Percentiles rank a stretch among this genome's conserved stretches.
phyloP scores from a whole-genome alignment of 2,329 filamentous ascomycete genomes.

The Escovopsis sp. region DNA sequence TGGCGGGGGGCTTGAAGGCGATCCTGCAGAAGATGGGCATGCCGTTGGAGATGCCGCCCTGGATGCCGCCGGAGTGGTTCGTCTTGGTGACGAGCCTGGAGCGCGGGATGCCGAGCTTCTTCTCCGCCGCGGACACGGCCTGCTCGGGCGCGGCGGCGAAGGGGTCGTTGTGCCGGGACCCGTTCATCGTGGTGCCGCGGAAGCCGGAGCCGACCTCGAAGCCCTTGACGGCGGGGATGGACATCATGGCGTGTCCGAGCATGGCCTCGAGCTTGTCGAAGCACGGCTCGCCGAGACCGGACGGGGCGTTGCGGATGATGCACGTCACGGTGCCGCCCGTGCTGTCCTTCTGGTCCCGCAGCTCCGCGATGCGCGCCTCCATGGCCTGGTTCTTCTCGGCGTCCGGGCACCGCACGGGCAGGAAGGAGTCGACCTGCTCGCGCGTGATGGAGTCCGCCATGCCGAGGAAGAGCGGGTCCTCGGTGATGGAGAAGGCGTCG shows the following conservation, averaged over 20 bases:
- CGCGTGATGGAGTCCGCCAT: constrained; percentile 62
- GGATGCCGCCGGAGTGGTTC: constrained; percentile 88
- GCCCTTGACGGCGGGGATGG: constrained; percentile 86
- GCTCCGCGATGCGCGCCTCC: constrained; percentile 64
- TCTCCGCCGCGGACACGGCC: constrained; percentile 28
- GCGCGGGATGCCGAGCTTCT: constrained; percentile 29
- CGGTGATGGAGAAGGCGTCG: constrained; percentile 36
- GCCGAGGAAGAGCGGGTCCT: constrained; percentile 68
- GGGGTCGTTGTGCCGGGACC: constrained; percentile 79
- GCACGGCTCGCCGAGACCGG: constrained; percentile 79
- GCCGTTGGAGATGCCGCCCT: constrained; percentile 90
- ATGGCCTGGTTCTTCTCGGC: constrained; percentile 50
- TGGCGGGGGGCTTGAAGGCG: constrained; percentile 88
- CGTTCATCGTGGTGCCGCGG: constrained; percentile 68
- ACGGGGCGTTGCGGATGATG: constrained; percentile 74
- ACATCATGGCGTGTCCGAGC: constrained; percentile 87
- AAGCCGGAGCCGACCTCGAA: constrained; percentile 95
- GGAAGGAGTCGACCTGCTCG: constrained; percentile 62
- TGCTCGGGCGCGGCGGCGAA: constrained; percentile 18
- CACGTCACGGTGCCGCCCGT: constrained; percentile 93
- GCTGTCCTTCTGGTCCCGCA: constrained; percentile 66
- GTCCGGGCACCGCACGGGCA: constrained; percentile 77
- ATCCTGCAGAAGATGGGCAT: constrained; percentile 89
- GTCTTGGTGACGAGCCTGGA: constrained; percentile 71
- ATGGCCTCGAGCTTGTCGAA: constrained; percentile 93